A percentile compares a stretch with the other conserved stretches of the same genome.
phyloP scores from a whole-genome alignment of 1,284 basidiomycete species.

The Puccinia novopanici region DNA sequence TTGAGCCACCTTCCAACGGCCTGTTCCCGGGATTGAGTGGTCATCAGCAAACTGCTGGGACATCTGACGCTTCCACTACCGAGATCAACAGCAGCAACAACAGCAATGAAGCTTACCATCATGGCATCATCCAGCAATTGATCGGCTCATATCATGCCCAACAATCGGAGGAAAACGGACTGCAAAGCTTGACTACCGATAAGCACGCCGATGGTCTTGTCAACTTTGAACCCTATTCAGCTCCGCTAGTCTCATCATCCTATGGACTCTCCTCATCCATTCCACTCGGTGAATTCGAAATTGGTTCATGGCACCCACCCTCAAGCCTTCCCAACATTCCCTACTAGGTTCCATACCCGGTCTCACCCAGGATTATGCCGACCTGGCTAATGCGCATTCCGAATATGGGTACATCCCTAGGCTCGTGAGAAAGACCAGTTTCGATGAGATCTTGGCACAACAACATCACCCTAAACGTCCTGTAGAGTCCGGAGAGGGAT shows the following conservation, averaged over 20 bases:
- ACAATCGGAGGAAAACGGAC: slow-evolving; percentile 23
- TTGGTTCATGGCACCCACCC: slow-evolving; percentile 31
- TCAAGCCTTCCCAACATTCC: slow-evolving; percentile 38
- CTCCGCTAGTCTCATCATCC: not conserved
- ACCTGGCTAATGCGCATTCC: slow-evolving; percentile 36
- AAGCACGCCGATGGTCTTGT: not conserved
- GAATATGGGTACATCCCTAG: slow-evolving; percentile 48
- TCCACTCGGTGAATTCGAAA: slow-evolving; percentile 17
- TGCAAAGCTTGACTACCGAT: slow-evolving; percentile 1
- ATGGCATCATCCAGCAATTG: slow-evolving; percentile 24
- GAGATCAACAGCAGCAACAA: too few relatives aligned
- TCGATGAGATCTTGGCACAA: slow-evolving; percentile 48
- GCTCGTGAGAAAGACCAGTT: slow-evolving; percentile 48
- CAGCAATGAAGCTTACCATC: slow-evolving; percentile 1
- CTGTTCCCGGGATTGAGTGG: not conserved
- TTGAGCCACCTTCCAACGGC: not conserved
- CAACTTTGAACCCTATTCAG: not conserved
- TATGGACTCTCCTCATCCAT: not conserved
- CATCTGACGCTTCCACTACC: not conserved
- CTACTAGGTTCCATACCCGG: slow-evolving; percentile 31
- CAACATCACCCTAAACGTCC: slow-evolving; percentile 27
- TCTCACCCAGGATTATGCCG: slow-evolving; percentile 39
- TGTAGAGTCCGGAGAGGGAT: not conserved
- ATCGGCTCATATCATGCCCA: slow-evolving; percentile 38
- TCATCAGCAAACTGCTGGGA: not conserved